These are phyloP conservation scores for Patellifolia procumbens DNA, from an alignment of 179 eudicot genomes.

Conservation along the genomic window DNA sequence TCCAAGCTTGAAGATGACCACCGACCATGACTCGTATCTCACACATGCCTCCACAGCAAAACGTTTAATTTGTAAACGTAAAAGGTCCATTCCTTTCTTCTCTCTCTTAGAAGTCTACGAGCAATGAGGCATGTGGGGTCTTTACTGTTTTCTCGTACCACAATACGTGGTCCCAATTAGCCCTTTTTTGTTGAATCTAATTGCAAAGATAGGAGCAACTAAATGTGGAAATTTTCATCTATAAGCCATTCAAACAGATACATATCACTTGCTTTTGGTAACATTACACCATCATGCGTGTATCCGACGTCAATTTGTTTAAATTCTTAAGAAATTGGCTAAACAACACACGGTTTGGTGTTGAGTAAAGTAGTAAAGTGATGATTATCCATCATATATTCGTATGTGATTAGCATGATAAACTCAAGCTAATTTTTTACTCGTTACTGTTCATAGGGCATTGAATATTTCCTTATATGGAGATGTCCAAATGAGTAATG, in stretches of 20 bases:
- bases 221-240: not conserved
- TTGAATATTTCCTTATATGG: too few relatives aligned
- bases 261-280: not conserved
- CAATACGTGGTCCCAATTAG: too few relatives aligned
- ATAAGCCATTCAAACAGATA: not conserved
- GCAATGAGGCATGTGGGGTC: conserved; percentile 10
- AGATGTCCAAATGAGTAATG: too few relatives aligned
- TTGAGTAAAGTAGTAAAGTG: too few relatives aligned
- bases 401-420: too few relatives aligned
- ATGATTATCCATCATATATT: too few relatives aligned
- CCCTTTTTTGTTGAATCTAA: not conserved
- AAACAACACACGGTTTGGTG: too few relatives aligned
- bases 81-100: not conserved
- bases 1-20: conserved; percentile 10
- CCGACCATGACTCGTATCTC: not conserved
- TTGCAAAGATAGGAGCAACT: not conserved
- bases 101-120: conserved; percentile 2
- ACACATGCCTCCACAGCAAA: not conserved
- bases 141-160: not conserved
- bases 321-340: too few relatives aligned
- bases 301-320: not conserved
- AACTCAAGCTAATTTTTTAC: too few relatives aligned
- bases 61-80: too few relatives aligned
- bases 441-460: too few relatives aligned
- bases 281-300: not conserved